Conservation (phyloP, 768 basidiomycete species). For the Chlorophyllum brunneum region DNA sequence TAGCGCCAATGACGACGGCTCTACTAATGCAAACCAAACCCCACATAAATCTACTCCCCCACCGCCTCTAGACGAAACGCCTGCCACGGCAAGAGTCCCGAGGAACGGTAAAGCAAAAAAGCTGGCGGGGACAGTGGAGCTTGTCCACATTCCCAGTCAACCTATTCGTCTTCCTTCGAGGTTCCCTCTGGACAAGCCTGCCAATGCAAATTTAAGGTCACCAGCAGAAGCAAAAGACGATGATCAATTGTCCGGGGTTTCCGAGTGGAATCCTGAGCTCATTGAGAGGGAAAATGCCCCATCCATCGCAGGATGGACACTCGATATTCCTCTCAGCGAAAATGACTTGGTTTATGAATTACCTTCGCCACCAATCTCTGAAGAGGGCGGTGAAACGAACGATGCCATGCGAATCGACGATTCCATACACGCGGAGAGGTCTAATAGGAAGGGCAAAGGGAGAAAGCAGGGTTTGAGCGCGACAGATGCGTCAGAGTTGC, state of each 20-base stretch:
- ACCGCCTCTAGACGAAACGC: neutral
- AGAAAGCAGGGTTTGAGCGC: constrained; percentile 15
- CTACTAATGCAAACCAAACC: neutral
- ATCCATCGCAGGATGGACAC: constrained; percentile 5
- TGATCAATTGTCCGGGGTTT: neutral
- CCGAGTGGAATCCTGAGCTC: neutral
- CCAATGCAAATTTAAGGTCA: neutral
- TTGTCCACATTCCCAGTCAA: constrained; percentile 10
- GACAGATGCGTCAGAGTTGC: constrained; percentile 5
- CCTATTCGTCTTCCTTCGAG: constrained; percentile 1
- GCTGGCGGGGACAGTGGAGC: constrained; percentile 3
- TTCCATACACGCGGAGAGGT: neutral
- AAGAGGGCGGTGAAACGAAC: neutral
- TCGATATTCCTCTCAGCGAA: constrained; percentile 8
- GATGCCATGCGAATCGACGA: neutral
- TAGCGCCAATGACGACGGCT: neutral
- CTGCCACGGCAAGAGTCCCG: neutral
- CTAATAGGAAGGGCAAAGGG: constrained; percentile 9
- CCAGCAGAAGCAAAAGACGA: neutral
- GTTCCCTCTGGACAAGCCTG: constrained; percentile 4
- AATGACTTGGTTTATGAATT: neutral
- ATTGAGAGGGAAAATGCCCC: constrained; percentile 6
- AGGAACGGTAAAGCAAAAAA: neutral
- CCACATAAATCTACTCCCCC: neutral
- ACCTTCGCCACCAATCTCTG: neutral